phyloP scores from a whole-genome alignment of 2,329 filamentous ascomycete species.

The Curvularia eragrostidis region DNA sequence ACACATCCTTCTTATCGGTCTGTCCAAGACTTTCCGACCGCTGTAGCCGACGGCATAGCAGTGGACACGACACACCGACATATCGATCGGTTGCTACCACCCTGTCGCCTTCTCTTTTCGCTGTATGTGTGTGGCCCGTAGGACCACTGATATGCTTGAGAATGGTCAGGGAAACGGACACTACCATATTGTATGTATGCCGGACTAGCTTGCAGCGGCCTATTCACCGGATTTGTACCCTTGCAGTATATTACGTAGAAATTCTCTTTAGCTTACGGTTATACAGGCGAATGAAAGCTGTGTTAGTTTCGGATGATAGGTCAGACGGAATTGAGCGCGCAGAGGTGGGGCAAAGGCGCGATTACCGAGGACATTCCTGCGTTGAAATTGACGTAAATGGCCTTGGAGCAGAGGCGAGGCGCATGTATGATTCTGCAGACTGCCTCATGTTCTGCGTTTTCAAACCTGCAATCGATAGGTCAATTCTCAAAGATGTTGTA shows the following conservation, averaged over 20 bases:
- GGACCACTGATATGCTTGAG: constrained; percentile 1
- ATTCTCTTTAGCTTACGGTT: not conserved
- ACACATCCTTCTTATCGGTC: constrained; percentile 2
- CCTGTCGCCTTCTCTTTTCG: not conserved
- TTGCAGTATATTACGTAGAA: constrained; percentile 2
- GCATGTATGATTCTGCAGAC: not conserved
- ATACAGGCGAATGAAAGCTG: constrained; percentile 8
- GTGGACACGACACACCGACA: not conserved
- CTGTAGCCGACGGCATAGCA: not conserved
- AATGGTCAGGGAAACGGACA: constrained; percentile 5
- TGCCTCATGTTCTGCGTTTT: not conserved
- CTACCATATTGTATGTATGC: not conserved
- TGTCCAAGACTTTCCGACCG: not conserved
- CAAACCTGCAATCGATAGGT: not conserved
- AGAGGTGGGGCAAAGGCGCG: constrained; percentile 19
- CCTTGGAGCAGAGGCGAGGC: not conserved
- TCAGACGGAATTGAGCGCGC: constrained; percentile 29
- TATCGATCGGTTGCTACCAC: not conserved
- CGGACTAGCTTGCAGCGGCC: constrained; percentile 10
- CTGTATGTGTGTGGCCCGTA: not conserved
- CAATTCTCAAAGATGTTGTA: constrained; percentile 44
- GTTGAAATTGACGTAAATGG: not conserved
- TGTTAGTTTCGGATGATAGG: constrained; percentile 4
- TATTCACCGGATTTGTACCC: not conserved
- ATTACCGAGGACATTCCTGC: constrained; percentile 6